Evolutionary conservation across 345 rosid genomes (phyloP).

Genomic region (Trapa incisa): DNA sequence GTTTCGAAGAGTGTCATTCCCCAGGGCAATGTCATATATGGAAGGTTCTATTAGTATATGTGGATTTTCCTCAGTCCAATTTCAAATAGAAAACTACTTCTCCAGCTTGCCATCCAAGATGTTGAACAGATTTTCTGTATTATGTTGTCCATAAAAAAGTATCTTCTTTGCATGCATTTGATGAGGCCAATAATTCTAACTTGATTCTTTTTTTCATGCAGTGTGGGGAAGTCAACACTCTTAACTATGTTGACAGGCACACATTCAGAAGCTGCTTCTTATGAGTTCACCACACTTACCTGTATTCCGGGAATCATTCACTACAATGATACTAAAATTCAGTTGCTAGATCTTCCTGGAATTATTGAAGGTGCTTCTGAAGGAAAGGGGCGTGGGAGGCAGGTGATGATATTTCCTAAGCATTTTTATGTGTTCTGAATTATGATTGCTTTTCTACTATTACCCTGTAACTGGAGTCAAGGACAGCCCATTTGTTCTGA

Average conservation of each 20-base stretch:
- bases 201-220: conserved; percentile 13
- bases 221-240: conserved; percentile 98
- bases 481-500: not conserved
- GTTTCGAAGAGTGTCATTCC: too few relatives aligned
- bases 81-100: not conserved
- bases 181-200: not conserved
- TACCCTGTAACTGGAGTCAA: not conserved
- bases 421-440: not conserved
- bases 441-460: not conserved
- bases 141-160: not conserved
- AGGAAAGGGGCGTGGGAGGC: conserved; percentile 85
- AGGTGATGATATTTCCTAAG: conserved; percentile 31
- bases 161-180: not conserved
- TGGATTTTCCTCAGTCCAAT: not conserved
- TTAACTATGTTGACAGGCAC: conserved; percentile 91
- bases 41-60: not conserved
- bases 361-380: conserved; percentile 99
- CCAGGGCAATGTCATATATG: not conserved
- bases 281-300: conserved; percentile 93
- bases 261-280: conserved; percentile 97
- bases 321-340: conserved; percentile 93
- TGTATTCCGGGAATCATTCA: conserved; percentile 96
- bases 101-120: not conserved
- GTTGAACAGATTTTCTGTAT: not conserved
- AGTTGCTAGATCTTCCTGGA: conserved; percentile 97